A percentile compares a stretch with the other conserved stretches of the same genome.
Evolutionary conservation across 208 protist species (phyloP).

Genomic region (Phytomonas francai): DNA sequence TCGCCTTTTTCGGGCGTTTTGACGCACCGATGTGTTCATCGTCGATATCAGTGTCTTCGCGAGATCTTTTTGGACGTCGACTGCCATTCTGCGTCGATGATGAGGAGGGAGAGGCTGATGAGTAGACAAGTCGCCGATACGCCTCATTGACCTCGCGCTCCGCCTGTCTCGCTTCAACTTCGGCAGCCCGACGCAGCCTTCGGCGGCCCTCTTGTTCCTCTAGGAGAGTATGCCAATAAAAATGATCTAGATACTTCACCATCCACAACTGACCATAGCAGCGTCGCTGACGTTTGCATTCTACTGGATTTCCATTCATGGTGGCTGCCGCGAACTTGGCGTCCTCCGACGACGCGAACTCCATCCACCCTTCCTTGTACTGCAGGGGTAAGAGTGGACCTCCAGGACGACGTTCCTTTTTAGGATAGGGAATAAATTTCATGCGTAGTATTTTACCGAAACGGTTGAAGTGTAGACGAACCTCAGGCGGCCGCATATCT

Average conservation of each 20-base stretch:
- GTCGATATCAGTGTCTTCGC: not conserved
- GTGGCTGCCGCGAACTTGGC: constrained; percentile 34
- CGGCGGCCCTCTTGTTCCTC: constrained; percentile 50
- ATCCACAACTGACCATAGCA: constrained; percentile 79
- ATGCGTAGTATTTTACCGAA: constrained; percentile 64
- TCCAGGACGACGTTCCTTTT: constrained; percentile 62
- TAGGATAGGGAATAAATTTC: constrained; percentile 66
- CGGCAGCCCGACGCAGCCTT: constrained; percentile 29
- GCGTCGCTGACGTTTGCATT: constrained; percentile 46
- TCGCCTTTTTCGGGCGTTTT: not conserved
- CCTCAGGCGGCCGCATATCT: constrained; percentile 70
- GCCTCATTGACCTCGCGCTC: constrained; percentile 69
- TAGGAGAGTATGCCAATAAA: constrained; percentile 55
- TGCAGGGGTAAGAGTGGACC: constrained; percentile 57
- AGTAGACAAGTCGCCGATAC: constrained; percentile 43
- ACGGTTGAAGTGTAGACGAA: constrained; percentile 56
- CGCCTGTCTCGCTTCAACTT: constrained; percentile 34
- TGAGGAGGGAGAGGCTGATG: not conserved
- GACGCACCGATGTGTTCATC: not conserved
- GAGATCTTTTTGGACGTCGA: not conserved
- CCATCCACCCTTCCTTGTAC: constrained; percentile 74
- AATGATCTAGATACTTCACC: constrained; percentile 46
- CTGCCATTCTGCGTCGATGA: constrained; percentile 1
- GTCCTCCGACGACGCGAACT: constrained; percentile 42
- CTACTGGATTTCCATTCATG: constrained; percentile 56